Evolutionary conservation across 768 basidiomycete species (phyloP), one percentile per base, ranked within the genome.

Genomic region (Phylloporus sp.): DNA sequence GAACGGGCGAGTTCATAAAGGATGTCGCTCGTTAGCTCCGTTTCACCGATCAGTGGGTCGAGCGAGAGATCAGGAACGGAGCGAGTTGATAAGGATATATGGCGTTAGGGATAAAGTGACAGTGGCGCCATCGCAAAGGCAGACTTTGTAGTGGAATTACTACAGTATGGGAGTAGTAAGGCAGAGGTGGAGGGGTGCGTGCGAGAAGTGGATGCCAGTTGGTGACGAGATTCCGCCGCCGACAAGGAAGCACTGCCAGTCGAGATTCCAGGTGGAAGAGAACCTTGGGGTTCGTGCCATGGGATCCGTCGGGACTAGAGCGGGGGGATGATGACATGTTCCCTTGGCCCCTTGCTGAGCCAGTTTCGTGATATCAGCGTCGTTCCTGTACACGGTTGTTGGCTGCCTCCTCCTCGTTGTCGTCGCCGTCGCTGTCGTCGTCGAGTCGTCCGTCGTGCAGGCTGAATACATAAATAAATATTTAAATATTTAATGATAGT

Each of bases 331-430:
- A 40, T 52, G 50, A 50, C 50, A 56, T 50, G 39, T 33, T 48
- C 54, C 44, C 45, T 38, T 57, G 26, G 6, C 29, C 35, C 28
- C n/a, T n/a, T n/a, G n/a, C n/a, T 37, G 49, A 51, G 21, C 49
- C 65, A 65, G 65, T 65, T 52, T 64, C 64, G 63, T 56, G 53
- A 34, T n/a, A n/a, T 22, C 5, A 52, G 37, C 4, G 10, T n/a
- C n/a, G 61, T 63, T 60, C 61, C 61, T 61, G 47, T 61, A 59
- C n/a, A 61, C 56, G 52, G 52, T 48, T n/a, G 29, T 24, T 10
- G 10, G 17, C 21, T 31, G 31, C 20, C 38, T 42, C n/a, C n/a
- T n/a, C n/a, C n/a, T n/a, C n/a, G n/a, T n/a, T n/a, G n/a, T 48
- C 47, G 49, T 50, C 43, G 49, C 46, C 33, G 40, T 20, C 26